Evolutionary conservation across 2,329 filamentous ascomycete species (phyloP).

Genomic region (Colletotrichum eremochloae): DNA sequence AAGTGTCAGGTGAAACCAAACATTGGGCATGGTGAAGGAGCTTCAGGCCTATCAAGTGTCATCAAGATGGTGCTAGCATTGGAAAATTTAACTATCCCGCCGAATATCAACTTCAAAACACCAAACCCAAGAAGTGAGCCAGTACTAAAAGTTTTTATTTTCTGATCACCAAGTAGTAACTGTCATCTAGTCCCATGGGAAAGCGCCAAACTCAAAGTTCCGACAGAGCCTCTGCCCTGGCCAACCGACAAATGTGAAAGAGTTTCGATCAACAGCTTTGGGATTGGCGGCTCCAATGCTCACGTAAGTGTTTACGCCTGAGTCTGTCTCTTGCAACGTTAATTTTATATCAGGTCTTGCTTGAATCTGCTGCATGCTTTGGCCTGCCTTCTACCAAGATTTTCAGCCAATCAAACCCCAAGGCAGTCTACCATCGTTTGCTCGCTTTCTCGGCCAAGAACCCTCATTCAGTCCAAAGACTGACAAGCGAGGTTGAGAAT

Average conservation of each 20-base stretch:
- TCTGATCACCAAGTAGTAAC: slow-evolving; percentile 7
- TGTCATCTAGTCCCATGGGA: slow-evolving; percentile 38
- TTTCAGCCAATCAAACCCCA: neutral
- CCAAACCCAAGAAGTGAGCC: slow-evolving; percentile 47
- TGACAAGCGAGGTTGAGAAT: neutral
- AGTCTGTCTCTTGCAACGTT: neutral
- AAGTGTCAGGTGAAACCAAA: slow-evolving; percentile 51
- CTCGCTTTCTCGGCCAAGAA: slow-evolving; percentile 26
- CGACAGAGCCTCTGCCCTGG: slow-evolving; percentile 49
- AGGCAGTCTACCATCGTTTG: neutral
- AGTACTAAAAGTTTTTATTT: neutral
- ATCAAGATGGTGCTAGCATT: slow-evolving; percentile 59
- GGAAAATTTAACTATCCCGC: slow-evolving; percentile 56
- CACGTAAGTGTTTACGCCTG: slow-evolving; percentile 44
- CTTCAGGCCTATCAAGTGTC: slow-evolving; percentile 57
- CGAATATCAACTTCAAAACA: slow-evolving; percentile 53
- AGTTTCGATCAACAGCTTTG: slow-evolving; percentile 51
- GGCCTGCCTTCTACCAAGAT: neutral
- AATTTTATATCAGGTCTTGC: slow-evolving; percentile 15
- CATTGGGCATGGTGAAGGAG: slow-evolving; percentile 60
- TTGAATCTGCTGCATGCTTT: slow-evolving; percentile 31
- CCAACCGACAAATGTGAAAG: slow-evolving; percentile 46
- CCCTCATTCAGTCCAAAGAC: neutral
- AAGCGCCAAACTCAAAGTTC: slow-evolving; percentile 48
- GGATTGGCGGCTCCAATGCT: slow-evolving; percentile 54